Evolutionary conservation across 2,329 filamentous ascomycete species (phyloP), one percentile per base, ranked within the genome.

Genomic region (Meredithiella fracta): DNA sequence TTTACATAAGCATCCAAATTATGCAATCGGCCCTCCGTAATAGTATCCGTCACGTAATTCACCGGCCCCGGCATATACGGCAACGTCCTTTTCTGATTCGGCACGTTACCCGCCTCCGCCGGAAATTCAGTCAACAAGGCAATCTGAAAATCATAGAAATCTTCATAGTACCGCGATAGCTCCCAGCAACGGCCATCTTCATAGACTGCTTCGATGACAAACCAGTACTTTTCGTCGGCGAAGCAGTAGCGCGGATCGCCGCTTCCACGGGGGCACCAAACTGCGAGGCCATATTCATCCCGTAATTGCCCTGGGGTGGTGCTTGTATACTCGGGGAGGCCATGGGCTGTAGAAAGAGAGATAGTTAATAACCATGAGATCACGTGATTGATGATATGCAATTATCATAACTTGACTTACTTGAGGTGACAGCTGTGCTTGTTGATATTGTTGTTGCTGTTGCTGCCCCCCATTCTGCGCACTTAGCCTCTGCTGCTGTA

Each of bases 71-170:
- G 92, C 92, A 98, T 98, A 67, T 94, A 97, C 1, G 92, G 92
- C 11, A 98, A 70, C 7, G 85, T 88, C 56, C 92, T 83, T 65
- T 85, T 83, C 64, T 89, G 82, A 52, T 76, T 77, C 47, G 84
- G 83, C 17, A 83, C 85, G 64, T 94, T 92, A 55, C 92, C 92
- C 38, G 92, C 91, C 68, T 97, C 92, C 37, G 86, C 82, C 22
- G 92, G 91, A 65, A 96, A 97, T 61, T 83, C 87, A 47, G 89
- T 91, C 51, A 98, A 79, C 7, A 98, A 80, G 31, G 89, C 87
- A 65, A 97, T 97, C 67, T 98, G 92, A 67, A 97, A 91, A 68
- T 97, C 92, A 70, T 97, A 98, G 66, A 98, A 98, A 70, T 97
- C 92, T 67, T 97, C 89, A 65, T 98, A 98, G 65, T 94, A 92